A percentile compares a stretch with the other conserved stretches of the same genome.
phyloP scores from a whole-genome alignment of 139 green algal genomes.

The Microglena sp. region DNA sequence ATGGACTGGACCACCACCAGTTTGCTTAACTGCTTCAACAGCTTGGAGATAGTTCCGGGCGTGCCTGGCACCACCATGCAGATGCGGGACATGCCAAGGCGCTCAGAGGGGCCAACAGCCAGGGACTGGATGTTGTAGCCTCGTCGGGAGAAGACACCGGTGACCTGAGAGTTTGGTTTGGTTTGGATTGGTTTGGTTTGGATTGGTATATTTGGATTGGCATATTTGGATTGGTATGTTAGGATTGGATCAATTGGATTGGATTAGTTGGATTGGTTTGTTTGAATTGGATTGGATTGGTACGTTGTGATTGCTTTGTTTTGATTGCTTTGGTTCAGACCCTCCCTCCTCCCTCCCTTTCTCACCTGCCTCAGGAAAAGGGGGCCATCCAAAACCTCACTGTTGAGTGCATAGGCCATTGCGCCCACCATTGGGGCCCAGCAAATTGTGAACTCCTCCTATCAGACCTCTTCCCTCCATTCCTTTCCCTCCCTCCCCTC shows the following conservation, averaged over 20 bases:
- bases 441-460: too few species aligned
- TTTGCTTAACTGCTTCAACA: constrained; percentile 91
- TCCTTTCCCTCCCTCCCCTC: too few species aligned
- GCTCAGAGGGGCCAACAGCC: constrained; percentile 83
- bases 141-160: constrained; percentile 85
- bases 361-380: constrained; percentile 84
- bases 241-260: constrained; percentile 1
- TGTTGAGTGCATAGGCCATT: too few species aligned
- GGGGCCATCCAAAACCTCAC: constrained; percentile 75
- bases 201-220: too few species aligned
- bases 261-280: background rate
- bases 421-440: too few species aligned
- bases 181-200: too few species aligned
- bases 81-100: constrained; percentile 74
- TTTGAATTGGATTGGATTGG: too few species aligned
- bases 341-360: too few species aligned
- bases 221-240: too few species aligned
- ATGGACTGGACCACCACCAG: constrained; percentile 72
- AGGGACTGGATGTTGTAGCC: constrained; percentile 97
- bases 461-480: too few species aligned
- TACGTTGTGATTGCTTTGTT: too few species aligned
- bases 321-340: too few species aligned
- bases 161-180: constrained; percentile 55
- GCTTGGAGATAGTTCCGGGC: constrained; percentile 53
- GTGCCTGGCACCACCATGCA: constrained; percentile 87